Base-by-base conservation (phyloP, 192 early-diverging fungal species). In the Backusella luteola region DNA sequence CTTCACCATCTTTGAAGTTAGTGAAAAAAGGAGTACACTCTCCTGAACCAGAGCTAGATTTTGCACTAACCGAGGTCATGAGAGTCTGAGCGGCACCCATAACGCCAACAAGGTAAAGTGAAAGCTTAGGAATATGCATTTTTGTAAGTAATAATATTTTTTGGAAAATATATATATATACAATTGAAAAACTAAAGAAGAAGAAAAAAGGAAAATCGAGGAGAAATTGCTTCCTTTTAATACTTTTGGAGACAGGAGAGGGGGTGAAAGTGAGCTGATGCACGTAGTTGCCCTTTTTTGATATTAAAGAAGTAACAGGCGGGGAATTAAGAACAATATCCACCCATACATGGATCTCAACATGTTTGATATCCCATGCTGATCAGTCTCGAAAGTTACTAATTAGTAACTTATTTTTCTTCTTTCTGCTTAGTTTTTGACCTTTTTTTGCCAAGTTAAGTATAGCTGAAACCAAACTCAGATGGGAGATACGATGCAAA, bases 281-380 rank as follows among this genome's bases (percentile, higher is more conserved):
- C 56, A 63, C 56, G 56, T 14, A 63, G 23, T 29, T 63, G 56
- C 56, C 23, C 56, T 63, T 63, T 63, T 63, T 63, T 63, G 56
- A 63, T 63, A 29, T 63, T 63, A 63, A 63, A 63, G 56, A 63
- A 63, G 56, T 63, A 63, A 63, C 56, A 63, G 56, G 56, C 56
- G 56, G 56, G 56, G 56, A 63, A 63, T 63, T 63, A 63, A 63
- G 56, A 63, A 63, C 23, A 29, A 26, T 63, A 0, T 29, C 23
- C 9, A 63, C 23, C 56, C 21, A 63, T 63, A 63, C 8, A 63
- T 56, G 9, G 7, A 4, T 26, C 3, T 63, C 26, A 63, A 63
- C 12, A 63, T 29, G 23, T 63, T 29, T 63, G 56, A 63, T 63
- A 63, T 63, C 56, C 56, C 11, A 26, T 63, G 11, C 26, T 26